Base-by-base conservation (phyloP, 495 filamentous ascomycete species). In the Venustampulla echinocandica region DNA sequence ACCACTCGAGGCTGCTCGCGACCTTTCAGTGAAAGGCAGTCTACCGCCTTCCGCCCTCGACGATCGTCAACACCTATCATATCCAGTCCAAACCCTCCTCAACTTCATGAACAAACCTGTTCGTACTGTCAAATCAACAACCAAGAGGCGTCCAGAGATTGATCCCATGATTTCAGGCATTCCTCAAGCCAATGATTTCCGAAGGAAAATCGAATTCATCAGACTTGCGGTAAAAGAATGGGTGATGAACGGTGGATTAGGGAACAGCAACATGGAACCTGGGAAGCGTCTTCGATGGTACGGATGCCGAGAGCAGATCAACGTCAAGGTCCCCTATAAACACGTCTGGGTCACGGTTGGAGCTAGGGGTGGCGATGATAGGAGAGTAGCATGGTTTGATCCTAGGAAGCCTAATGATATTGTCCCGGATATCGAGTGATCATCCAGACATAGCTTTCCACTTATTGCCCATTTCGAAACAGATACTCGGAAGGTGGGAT, bases 311-410 rank as follows among this genome's bases (percentile, higher is more conserved):
- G 81, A 86, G 64, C 71, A 74, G n/a, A 67, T 71, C 28, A 69
- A 74, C 36, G 71, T 74, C 10, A 77, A 74, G 37, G 62, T 63
- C 10, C 73, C 72, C 0, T 64, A 68, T 36, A 90, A 88, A 64
- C 77, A 84, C 43, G 85, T 88, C 14, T 92, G 87, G 87, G 85
- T 85, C 3, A 87, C 80, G 0, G 84, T 92, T 28, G 87, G 87
- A 3, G 82, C 84, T 7, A 75, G 77, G 38, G 77, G 77, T 52
- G 87, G 85, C 2, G 87, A 94, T 65, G 72, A 66, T 42, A 59
- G 73, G 22, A 55, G 67, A 46, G 68, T 66, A 11, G 65, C 69
- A n/a, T 60, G 66, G 42, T 70, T 77, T 32, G 72, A 77, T 50
- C 74, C 73, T 19, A 61, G 65, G 47, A 64, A 59, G 17, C 72